These are phyloP conservation scores for Fusarium sp. DNA, from an alignment of 2,329 filamentous ascomycete species.

Conservation along the genomic window DNA sequence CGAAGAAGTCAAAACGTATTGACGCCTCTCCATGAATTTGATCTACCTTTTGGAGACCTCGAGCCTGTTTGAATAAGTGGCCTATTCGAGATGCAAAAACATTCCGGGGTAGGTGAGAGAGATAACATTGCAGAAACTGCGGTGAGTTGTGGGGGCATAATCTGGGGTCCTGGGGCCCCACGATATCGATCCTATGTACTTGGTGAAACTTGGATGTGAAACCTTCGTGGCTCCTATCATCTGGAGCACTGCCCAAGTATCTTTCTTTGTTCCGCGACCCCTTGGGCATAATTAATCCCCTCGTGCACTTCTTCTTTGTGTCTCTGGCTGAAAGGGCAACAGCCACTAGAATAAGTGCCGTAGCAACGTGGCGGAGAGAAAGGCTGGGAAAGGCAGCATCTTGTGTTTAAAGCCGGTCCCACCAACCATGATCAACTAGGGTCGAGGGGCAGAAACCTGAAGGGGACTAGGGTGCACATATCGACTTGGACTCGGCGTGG, in stretches of 20 bases:
- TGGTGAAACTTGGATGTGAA: neutral
- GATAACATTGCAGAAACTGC: constrained; percentile 22
- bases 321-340: neutral
- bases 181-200: constrained; percentile 25
- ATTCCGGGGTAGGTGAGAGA: neutral
- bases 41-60: neutral
- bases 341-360: constrained; percentile 42
- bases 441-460: constrained; percentile 14
- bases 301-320: constrained; percentile 18
- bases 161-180: constrained; percentile 41
- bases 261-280: neutral
- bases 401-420: constrained; percentile 28
- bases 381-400: constrained; percentile 39
- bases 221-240: neutral
- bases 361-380: constrained; percentile 43
- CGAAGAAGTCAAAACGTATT: neutral
- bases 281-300: neutral
- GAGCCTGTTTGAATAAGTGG: neutral
- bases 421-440: constrained; percentile 22
- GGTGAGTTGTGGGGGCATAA: constrained; percentile 36
- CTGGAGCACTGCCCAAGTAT: neutral
- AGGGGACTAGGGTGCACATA: constrained; percentile 3
- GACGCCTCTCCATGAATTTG: neutral
- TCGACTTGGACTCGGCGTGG: constrained; percentile 16
- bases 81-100: neutral